Conservation (phyloP, 179 eudicot species). For the Corrigiola litoralis region DNA sequence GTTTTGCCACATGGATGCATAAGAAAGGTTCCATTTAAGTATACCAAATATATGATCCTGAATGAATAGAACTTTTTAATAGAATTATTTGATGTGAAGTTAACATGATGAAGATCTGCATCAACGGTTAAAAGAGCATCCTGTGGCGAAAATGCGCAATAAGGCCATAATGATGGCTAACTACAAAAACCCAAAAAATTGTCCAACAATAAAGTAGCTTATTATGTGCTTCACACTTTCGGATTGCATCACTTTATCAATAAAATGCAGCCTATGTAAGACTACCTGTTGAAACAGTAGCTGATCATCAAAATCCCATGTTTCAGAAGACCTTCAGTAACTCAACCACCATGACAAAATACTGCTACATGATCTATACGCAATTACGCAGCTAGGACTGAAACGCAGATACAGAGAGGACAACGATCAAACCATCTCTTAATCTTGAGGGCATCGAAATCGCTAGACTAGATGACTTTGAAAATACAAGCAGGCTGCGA, state of each 20-base stretch:
- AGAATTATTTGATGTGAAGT: too few relatives aligned
- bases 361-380: background rate
- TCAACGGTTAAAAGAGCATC: too few relatives aligned
- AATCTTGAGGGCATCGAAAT: constrained; percentile 5
- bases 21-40: too few relatives aligned
- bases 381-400: background rate
- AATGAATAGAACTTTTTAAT: too few relatives aligned
- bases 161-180: too few relatives aligned
- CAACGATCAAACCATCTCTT: background rate
- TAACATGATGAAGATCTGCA: too few relatives aligned
- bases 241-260: background rate
- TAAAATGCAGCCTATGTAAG: constrained; percentile 1
- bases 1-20: too few relatives aligned
- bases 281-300: background rate
- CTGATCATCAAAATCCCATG: background rate
- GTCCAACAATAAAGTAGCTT: too few relatives aligned
- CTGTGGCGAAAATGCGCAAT: too few relatives aligned
- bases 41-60: too few relatives aligned
- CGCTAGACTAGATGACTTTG: constrained; percentile 7
- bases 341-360: background rate
- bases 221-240: background rate
- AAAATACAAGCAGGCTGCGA: background rate
- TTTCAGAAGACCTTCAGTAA: background rate
- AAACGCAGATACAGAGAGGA: background rate
- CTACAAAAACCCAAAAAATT: too few relatives aligned